phyloP scores from a whole-genome alignment of 164 flowering plant genomes.

The Paratinospora sagittata region DNA sequence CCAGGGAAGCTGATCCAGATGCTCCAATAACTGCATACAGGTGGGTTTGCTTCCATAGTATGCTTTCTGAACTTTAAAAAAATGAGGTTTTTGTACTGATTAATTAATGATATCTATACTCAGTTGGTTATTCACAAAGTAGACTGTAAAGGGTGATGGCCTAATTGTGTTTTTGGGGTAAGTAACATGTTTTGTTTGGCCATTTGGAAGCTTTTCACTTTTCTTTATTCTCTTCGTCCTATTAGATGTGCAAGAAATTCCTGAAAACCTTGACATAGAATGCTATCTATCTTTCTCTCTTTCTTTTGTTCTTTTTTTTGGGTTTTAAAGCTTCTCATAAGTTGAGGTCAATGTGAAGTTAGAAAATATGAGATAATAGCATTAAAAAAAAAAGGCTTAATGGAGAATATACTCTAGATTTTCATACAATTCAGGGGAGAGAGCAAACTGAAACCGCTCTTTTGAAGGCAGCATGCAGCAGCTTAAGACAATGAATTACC shows the following conservation, averaged over 20 bases:
- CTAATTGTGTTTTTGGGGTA: neutral
- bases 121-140: too few relatives aligned
- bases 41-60: conserved; percentile 25
- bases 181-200: neutral
- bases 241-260: neutral
- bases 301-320: too few relatives aligned
- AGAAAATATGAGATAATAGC: too few relatives aligned
- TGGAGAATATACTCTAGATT: too few relatives aligned
- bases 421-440: too few relatives aligned
- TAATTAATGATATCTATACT: neutral
- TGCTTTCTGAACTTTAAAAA: neutral
- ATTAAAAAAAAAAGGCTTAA: too few relatives aligned
- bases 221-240: neutral
- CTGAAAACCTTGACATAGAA: neutral
- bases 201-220: conserved; percentile 3
- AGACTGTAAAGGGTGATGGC: neutral
- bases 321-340: too few relatives aligned
- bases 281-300: neutral
- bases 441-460: too few relatives aligned
- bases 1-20: conserved; percentile 70
- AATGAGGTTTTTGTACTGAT: neutral
- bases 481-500: too few relatives aligned
- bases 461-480: too few relatives aligned
- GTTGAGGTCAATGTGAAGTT: too few relatives aligned
- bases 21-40: conserved; percentile 90